phyloP scores from a whole-genome alignment of 495 filamentous ascomycete species.

The Podospora didyma region DNA sequence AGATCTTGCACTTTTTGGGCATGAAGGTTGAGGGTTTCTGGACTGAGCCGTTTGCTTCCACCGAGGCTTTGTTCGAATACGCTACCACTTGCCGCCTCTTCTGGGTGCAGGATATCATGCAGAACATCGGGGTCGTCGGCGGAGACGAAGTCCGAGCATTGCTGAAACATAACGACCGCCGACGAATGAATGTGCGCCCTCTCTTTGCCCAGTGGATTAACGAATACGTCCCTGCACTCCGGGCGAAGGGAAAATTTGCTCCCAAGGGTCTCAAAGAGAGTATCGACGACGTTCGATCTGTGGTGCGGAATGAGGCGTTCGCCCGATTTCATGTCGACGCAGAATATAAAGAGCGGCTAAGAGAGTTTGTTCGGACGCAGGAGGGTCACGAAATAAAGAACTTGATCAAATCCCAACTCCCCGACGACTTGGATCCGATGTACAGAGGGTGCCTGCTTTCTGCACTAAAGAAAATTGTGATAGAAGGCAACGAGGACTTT shows the following conservation, averaged over 20 bases:
- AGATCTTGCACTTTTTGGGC: slow-evolving; percentile 56
- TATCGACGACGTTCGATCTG: slow-evolving; percentile 17
- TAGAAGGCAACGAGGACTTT: slow-evolving; percentile 30
- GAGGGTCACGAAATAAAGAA: slow-evolving; percentile 21
- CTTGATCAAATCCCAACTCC: slow-evolving; percentile 33
- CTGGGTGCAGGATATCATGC: slow-evolving; percentile 22
- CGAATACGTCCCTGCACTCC: slow-evolving; percentile 47
- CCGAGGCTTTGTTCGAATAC: slow-evolving; percentile 56
- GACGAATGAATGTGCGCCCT: slow-evolving; percentile 40
- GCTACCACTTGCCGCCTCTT: slow-evolving; percentile 51
- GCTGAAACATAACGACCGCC: slow-evolving; percentile 50
- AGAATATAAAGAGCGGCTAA: slow-evolving; percentile 21
- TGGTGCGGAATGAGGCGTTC: slow-evolving; percentile 33
- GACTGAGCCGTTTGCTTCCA: slow-evolving; percentile 42
- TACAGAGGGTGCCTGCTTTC: slow-evolving; percentile 20
- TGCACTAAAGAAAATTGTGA: slow-evolving; percentile 35
- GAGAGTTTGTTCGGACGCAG: slow-evolving; percentile 27
- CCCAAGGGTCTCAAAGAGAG: slow-evolving; percentile 2
- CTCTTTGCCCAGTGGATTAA: slow-evolving; percentile 50
- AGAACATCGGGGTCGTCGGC: slow-evolving; percentile 14
- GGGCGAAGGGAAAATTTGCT: slow-evolving; percentile 26
- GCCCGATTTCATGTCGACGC: slow-evolving; percentile 25
- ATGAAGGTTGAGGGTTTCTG: slow-evolving; percentile 40
- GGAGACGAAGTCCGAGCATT: slow-evolving; percentile 31
- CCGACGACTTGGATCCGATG: slow-evolving; percentile 10